Percentiles rank a stretch among this genome's conserved stretches.
Evolutionary conservation across 306 rosid genomes (phyloP).

Genomic region (Carpinus fangiana): DNA sequence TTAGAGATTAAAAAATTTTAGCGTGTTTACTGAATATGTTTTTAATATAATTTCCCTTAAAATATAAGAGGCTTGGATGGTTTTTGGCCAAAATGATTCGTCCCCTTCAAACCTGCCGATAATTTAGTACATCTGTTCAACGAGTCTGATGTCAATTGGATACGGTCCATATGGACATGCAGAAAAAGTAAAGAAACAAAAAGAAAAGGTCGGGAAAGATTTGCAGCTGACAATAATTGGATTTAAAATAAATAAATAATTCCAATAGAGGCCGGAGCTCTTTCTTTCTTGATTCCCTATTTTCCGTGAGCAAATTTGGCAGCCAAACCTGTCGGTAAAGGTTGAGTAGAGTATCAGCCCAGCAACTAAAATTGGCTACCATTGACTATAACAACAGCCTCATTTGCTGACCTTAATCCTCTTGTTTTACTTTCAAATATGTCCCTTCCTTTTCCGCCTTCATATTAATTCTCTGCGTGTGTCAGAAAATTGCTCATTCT

Average conservation of each 20-base stretch:
- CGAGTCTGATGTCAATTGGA: not conserved
- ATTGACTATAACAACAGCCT: not conserved
- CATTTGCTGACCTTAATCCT: not conserved
- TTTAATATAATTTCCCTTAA: too few species aligned
- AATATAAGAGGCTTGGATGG: too few species aligned
- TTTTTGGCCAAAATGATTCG: too few species aligned
- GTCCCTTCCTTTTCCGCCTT: not conserved
- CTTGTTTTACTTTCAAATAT: not conserved
- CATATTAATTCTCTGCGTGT: not conserved
- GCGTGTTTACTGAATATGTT: too few species aligned
- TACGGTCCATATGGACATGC: not conserved
- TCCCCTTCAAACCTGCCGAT: too few species aligned
- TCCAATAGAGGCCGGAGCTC: not conserved
- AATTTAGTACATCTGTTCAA: not conserved
- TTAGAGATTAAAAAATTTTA: too few species aligned
- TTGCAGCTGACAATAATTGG: not conserved
- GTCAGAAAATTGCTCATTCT: not conserved
- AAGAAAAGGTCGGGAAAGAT: not conserved
- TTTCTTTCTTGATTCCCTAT: not conserved
- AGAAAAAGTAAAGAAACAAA: not conserved
- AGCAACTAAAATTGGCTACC: not conserved
- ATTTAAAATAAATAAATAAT: not conserved
- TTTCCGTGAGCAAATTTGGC: not conserved
- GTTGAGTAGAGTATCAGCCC: not conserved
- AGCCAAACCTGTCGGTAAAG: not conserved